phyloP scores from a whole-genome alignment of 2,329 filamentous ascomycete species.

The Ophiosphaerella narmari region DNA sequence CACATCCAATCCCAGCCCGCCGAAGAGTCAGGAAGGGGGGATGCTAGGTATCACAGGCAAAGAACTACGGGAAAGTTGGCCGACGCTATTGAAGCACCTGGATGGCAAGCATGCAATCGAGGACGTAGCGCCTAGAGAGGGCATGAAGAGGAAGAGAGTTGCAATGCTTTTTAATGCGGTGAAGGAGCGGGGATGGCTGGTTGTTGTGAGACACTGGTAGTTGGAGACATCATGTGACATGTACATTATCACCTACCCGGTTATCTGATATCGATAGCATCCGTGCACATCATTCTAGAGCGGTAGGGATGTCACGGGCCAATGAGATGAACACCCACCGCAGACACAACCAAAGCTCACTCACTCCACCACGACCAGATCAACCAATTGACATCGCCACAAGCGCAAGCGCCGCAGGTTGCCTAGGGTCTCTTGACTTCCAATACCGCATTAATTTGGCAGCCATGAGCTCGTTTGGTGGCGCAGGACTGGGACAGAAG shows the following conservation, averaged over 20 bases:
- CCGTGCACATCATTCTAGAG: conserved; percentile 22
- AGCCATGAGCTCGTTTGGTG: conserved; percentile 68
- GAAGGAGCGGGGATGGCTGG: conserved; percentile 68
- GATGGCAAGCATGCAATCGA: conserved; percentile 86
- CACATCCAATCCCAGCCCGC: conserved; percentile 26
- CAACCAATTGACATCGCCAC: neutral
- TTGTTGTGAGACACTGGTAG: conserved; percentile 48
- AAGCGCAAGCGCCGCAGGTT: too few relatives aligned
- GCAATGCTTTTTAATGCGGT: conserved; percentile 63
- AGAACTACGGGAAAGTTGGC: conserved; percentile 68
- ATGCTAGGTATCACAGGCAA: conserved; percentile 25
- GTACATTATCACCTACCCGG: too few relatives aligned
- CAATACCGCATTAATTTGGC: neutral
- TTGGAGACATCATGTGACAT: neutral
- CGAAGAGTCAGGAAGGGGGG: conserved; percentile 21
- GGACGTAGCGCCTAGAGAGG: conserved; percentile 82
- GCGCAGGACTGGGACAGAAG: conserved; percentile 68
- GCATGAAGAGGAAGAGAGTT: conserved; percentile 76
- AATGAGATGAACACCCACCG: conserved; percentile 3
- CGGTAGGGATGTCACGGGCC: conserved; percentile 23
- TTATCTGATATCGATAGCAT: too few relatives aligned
- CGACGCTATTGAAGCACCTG: conserved; percentile 79
- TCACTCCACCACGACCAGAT: conserved; percentile 13
- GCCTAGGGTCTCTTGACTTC: too few relatives aligned
- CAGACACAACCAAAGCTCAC: conserved; percentile 29